Evolutionary conservation across 2,329 filamentous ascomycete species (phyloP), one percentile per base, ranked within the genome.

Genomic region (Alternaria brassicicola): DNA sequence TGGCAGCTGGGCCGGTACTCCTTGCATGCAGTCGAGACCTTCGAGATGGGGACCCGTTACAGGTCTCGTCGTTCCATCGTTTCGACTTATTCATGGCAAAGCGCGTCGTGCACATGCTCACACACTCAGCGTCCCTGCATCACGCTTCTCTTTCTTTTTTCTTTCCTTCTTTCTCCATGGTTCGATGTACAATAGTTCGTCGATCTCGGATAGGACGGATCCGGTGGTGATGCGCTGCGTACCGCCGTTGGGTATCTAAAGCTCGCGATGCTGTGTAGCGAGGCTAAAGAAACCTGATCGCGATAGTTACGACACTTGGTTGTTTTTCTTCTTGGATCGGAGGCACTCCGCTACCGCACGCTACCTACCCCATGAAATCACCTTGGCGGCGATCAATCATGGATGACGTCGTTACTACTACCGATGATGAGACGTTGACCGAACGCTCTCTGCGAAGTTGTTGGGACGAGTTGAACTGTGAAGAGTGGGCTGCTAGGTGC

Each of bases 201-300:
- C 41, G 25, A 41, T 33, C 33, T 45, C 46, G 38, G 36, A 17
- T 41, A 43, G 15, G 33, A 25, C 52, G 28, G 21, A 35, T 47
- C 26, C 49, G 10, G 38, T 39, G 12, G 35, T 30, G 28, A 39
- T 35, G 49, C 46, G 26, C 42, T 39, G 48, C 38, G 41, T 36
- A 41, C 41, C 38, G 41, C 33, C 45, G 48, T 56, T 28, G 25
- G 21, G 38, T 43, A 25, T 56, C 54, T 33, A 56, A 45, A 17
- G 28, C 30, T 51, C 21, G 33, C 33, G 30, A 43, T 30, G 47
- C 47, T 45, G 39, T 35, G 17, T 52, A 28, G 19, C 26, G 17
- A 43, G n/a, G 48, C 54, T 46, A 39, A 26, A 10, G 25, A 45
- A 41, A 30, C 47, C 25, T 52, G 30, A 45, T 52, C 33, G 33